Evolutionary conservation across 495 filamentous ascomycete genomes (phyloP).

Genomic region (Aspergillus olivimuriae): DNA sequence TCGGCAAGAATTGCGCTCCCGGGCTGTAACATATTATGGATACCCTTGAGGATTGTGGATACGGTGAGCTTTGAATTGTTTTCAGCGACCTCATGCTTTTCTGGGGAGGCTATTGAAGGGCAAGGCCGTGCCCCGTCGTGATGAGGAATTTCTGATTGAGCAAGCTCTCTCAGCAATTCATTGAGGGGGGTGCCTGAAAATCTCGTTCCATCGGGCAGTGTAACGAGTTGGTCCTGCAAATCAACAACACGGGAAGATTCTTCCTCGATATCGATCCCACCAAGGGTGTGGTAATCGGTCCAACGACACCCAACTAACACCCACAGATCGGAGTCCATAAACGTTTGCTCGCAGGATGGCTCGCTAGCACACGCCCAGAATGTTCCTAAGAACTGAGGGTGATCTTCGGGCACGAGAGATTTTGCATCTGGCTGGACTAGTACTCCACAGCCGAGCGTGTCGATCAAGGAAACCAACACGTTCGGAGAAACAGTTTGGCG

Average conservation of each 20-base stretch:
- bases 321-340: slow-evolving; percentile 10
- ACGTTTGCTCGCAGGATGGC: background rate
- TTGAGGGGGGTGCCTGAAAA: too few species aligned
- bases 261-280: background rate
- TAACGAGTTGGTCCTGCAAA: background rate
- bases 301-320: slow-evolving; percentile 9
- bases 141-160: too few species aligned
- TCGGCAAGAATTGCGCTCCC: slow-evolving; percentile 5
- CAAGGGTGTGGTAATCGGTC: slow-evolving; percentile 8
- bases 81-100: too few species aligned
- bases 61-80: too few species aligned
- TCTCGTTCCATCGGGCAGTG: background rate
- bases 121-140: too few species aligned
- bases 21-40: background rate
- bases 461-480: background rate
- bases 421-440: slow-evolving; percentile 12
- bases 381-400: slow-evolving; percentile 8
- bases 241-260: background rate
- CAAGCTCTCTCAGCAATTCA: too few species aligned
- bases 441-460: slow-evolving; percentile 9
- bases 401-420: slow-evolving; percentile 3
- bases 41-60: background rate
- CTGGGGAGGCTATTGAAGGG: too few species aligned
- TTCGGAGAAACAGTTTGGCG: background rate
- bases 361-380: slow-evolving; percentile 7